phyloP scores from a whole-genome alignment of 257 asterid species.

The Fraxinus quadrangulata region DNA sequence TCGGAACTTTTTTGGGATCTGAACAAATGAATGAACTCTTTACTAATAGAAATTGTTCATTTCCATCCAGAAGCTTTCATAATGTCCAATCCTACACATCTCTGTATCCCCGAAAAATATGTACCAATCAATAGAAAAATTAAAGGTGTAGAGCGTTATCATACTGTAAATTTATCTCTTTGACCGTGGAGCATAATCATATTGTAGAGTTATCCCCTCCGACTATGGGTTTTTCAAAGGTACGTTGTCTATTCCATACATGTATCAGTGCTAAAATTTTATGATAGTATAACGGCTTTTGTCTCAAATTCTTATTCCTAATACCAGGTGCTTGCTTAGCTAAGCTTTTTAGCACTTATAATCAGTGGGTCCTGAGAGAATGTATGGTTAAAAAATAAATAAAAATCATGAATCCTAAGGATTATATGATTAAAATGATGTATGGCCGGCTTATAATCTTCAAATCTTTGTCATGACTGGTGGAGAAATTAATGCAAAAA shows the following conservation, averaged over 20 bases:
- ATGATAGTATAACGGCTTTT: neutral
- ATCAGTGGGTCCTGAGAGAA: neutral
- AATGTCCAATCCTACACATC: constrained; percentile 42
- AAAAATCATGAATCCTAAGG: too few relatives aligned
- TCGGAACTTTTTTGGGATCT: neutral
- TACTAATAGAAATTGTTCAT: neutral
- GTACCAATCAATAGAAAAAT: neutral
- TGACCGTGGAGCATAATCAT: too few relatives aligned
- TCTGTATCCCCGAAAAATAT: constrained; percentile 28
- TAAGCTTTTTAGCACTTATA: neutral
- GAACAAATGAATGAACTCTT: neutral
- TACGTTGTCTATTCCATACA: neutral
- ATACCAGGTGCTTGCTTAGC: neutral
- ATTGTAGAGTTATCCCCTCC: too few relatives aligned
- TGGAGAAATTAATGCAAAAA: constrained; percentile 36
- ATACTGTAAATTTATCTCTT: too few relatives aligned
- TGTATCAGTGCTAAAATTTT: too few relatives aligned
- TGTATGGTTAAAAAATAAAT: too few relatives aligned
- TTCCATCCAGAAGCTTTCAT: constrained; percentile 45
- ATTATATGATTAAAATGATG: too few relatives aligned
- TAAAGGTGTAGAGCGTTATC: neutral
- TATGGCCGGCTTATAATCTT: neutral
- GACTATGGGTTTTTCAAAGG: neutral
- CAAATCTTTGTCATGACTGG: constrained; percentile 31
- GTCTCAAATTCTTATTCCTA: too few relatives aligned